Evolutionary conservation across 176 grass and related monocot species (phyloP).

Genomic region (Avena sativa): DNA sequence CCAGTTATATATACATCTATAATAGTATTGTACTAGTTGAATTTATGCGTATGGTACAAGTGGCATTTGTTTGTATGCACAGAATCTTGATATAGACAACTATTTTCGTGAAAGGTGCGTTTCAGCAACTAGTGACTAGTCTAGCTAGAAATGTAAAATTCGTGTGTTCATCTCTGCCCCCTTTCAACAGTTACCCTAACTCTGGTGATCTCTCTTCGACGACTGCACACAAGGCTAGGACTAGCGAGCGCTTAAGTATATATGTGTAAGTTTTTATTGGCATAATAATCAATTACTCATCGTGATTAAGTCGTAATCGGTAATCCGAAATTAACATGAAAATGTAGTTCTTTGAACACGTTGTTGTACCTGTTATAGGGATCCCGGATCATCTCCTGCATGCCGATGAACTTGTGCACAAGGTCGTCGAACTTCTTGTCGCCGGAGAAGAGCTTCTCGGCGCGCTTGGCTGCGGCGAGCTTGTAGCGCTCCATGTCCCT

Average conservation of each 20-base stretch:
- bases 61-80: not conserved
- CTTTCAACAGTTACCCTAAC: not conserved
- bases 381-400: constrained; percentile 54
- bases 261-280: not conserved
- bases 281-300: not conserved
- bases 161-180: not conserved
- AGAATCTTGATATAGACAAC: not conserved
- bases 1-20: not conserved
- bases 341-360: not conserved
- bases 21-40: not conserved
- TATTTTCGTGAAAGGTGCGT: constrained; percentile 10
- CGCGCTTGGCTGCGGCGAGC: constrained; percentile 75
- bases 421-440: constrained; percentile 58
- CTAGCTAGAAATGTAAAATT: not conserved
- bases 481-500: constrained; percentile 92
- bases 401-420: constrained; percentile 46
- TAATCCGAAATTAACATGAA: not conserved
- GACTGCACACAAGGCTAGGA: not conserved
- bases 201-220: not conserved
- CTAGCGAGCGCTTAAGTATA: no score
- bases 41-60: not conserved
- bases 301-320: no score
- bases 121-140: not conserved
- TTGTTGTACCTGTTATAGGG: constrained; percentile 66
- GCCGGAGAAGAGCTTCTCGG: constrained; percentile 71